phyloP scores from a whole-genome alignment of 2,329 filamentous ascomycete genomes.

The Verticillium nonalfalfae region DNA sequence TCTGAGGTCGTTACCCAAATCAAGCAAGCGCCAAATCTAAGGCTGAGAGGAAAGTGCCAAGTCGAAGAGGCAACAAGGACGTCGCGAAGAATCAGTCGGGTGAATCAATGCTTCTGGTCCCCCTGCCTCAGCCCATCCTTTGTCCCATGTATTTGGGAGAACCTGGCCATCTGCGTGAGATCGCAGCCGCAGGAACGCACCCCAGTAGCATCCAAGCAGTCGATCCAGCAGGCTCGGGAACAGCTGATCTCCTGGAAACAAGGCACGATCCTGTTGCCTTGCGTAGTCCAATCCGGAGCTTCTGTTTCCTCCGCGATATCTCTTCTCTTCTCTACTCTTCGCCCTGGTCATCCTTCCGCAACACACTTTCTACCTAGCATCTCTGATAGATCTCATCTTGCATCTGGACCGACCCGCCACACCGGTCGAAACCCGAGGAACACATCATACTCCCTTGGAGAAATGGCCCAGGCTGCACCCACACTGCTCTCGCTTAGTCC shows the following conservation, averaged over 20 bases:
- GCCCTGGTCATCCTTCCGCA: not conserved
- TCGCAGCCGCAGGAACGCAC: not conserved
- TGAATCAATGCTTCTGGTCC: no score
- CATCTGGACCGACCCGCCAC: not conserved
- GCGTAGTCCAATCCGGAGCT: not conserved
- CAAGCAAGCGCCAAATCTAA: not conserved
- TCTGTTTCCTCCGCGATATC: not conserved
- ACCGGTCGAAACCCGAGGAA: not conserved
- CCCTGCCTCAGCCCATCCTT: not conserved
- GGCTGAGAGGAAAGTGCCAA: not conserved
- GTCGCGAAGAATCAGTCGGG: no score
- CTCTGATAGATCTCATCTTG: not conserved
- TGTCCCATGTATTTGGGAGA: not conserved
- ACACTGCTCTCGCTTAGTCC: not conserved
- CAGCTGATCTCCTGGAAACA: not conserved
- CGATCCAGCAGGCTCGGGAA: not conserved
- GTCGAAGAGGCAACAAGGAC: not conserved
- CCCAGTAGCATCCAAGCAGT: not conserved
- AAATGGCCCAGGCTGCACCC: not conserved
- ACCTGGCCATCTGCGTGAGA: not conserved
- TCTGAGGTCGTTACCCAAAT: not conserved
- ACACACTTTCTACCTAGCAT: not conserved
- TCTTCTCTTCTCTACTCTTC: not conserved
- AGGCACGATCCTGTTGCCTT: not conserved
- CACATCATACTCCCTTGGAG: not conserved